phyloP scores from a whole-genome alignment of 805 yeast species.

The Nakazawaea molendinolei region DNA sequence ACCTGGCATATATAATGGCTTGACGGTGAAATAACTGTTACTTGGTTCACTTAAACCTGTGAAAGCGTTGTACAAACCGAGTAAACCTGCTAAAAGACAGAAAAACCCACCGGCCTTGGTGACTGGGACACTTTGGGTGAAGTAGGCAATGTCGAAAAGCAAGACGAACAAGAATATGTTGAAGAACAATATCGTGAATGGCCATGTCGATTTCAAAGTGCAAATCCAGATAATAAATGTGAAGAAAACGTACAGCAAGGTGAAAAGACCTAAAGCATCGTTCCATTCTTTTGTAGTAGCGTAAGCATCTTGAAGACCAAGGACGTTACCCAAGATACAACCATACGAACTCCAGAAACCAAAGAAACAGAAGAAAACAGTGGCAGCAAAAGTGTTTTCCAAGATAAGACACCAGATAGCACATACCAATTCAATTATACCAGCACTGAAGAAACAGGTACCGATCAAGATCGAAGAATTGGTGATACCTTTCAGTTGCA shows the following conservation, averaged over 20 bases:
- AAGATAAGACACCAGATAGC: slow-evolving; percentile 43
- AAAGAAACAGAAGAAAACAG: slow-evolving; percentile 46
- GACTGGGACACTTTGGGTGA: slow-evolving; percentile 25
- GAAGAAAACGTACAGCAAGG: slow-evolving; percentile 46
- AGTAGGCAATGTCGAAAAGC: slow-evolving; percentile 37
- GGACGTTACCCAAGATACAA: slow-evolving; percentile 35
- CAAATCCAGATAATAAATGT: slow-evolving; percentile 37
- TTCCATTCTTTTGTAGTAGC: slow-evolving; percentile 25
- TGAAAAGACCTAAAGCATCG: slow-evolving; percentile 41
- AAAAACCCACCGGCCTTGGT: slow-evolving; percentile 43
- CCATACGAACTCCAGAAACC: slow-evolving; percentile 49
- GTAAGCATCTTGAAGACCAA: slow-evolving; percentile 36
- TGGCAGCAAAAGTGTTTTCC: slow-evolving; percentile 51
- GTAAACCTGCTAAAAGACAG: slow-evolving; percentile 34
- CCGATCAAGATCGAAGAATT: slow-evolving; percentile 60
- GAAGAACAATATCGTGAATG: slow-evolving; percentile 32
- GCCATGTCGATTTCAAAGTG: slow-evolving; percentile 42
- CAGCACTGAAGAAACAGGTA: slow-evolving; percentile 59
- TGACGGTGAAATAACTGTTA: slow-evolving; percentile 52
- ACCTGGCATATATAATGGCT: slow-evolving; percentile 45
- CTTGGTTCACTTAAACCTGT: slow-evolving; percentile 41
- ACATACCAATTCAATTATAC: slow-evolving; percentile 39
- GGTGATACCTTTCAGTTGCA: slow-evolving; percentile 38
- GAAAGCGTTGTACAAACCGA: slow-evolving; percentile 40
- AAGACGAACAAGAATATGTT: slow-evolving; percentile 39